Conservation (phyloP, 108 stramenopile species). For the Cyclostephanos invisitatus region DNA sequence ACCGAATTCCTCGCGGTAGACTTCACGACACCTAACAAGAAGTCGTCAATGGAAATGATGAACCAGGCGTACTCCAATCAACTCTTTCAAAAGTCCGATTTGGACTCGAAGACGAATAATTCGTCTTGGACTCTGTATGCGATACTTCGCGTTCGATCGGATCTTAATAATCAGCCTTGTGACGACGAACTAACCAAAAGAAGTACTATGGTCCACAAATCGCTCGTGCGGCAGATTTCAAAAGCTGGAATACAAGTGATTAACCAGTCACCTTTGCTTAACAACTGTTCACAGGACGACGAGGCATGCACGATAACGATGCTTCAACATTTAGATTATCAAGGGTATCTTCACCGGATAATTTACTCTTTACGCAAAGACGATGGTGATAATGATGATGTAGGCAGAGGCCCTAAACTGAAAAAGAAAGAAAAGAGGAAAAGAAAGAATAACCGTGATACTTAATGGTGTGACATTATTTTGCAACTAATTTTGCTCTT, state of each 20-base stretch:
- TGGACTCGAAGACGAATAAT: neutral
- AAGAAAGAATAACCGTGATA: neutral
- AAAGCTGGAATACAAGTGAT: constrained; percentile 7
- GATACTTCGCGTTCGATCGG: neutral
- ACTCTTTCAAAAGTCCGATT: neutral
- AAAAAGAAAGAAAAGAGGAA: neutral
- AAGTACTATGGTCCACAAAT: neutral
- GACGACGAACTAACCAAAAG: neutral
- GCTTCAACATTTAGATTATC: constrained; percentile 72
- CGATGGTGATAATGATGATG: neutral
- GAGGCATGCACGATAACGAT: constrained; percentile 60
- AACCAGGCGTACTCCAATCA: constrained; percentile 3
- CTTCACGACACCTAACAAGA: neutral
- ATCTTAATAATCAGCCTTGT: neutral
- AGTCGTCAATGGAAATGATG: constrained; percentile 8
- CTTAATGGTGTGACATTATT: neutral
- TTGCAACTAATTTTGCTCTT: neutral
- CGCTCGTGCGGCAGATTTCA: constrained; percentile 2
- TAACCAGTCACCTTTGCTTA: constrained; percentile 3
- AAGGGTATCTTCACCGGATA: constrained; percentile 42
- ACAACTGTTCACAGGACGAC: constrained; percentile 37
- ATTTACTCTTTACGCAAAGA: neutral
- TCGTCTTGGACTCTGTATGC: neutral
- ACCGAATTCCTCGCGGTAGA: constrained; percentile 7
- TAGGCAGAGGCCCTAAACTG: neutral